phyloP scores from a whole-genome alignment of 176 grass and related monocot genomes.

The Saccharum officinarum region DNA sequence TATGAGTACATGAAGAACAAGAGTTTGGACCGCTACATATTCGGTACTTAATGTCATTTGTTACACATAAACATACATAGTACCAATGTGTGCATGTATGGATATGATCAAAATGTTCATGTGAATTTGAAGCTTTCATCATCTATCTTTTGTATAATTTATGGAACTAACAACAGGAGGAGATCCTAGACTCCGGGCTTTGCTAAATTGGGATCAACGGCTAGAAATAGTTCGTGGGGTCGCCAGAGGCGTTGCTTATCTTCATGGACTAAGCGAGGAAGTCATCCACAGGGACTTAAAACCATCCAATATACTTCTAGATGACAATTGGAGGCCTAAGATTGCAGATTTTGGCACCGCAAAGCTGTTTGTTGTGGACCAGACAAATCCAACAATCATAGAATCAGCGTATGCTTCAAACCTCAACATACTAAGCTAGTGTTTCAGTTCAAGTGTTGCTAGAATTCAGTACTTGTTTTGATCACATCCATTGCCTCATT shows the following conservation, averaged over 20 bases:
- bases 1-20: conserved; percentile 34
- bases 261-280: conserved; percentile 28
- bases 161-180: neutral
- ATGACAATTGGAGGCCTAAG: conserved; percentile 34
- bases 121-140: too few species aligned
- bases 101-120: too few species aligned
- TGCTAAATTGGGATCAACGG: conserved; percentile 12
- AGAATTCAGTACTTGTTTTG: neutral
- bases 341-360: conserved; percentile 28
- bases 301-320: conserved; percentile 31
- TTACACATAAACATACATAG: neutral
- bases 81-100: too few species aligned
- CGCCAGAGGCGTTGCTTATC: conserved; percentile 20
- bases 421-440: neutral
- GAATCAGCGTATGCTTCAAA: neutral
- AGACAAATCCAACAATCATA: neutral
- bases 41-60: conserved; percentile 6
- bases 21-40: conserved; percentile 33
- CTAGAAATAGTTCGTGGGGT: conserved; percentile 20
- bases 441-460: too few species aligned
- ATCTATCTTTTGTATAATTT: too few species aligned
- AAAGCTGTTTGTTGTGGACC: neutral
- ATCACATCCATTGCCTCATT: neutral
- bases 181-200: neutral
- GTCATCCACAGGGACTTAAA: conserved; percentile 44